Evolutionary conservation across 345 rosid genomes (phyloP).

Genomic region (Lepidium africanum): DNA sequence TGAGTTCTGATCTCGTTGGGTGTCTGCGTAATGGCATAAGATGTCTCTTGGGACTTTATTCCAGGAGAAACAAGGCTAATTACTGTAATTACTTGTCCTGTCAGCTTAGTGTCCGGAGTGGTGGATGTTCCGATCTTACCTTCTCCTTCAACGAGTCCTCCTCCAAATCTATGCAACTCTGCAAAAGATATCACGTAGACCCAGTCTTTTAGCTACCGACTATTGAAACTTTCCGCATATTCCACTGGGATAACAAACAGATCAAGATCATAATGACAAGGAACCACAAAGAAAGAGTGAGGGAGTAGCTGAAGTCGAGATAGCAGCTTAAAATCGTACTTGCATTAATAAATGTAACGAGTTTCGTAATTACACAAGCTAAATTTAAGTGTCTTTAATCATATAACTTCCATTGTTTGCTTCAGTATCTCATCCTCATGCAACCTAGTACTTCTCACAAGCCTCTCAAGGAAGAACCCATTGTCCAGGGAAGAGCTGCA

Average conservation of each 20-base stretch:
- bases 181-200: slow-evolving; percentile 7
- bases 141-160: slow-evolving; percentile 59
- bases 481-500: slow-evolving; percentile 52
- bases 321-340: too few relatives aligned
- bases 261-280: background rate
- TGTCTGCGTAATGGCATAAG: slow-evolving; percentile 43
- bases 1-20: slow-evolving; percentile 55
- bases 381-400: background rate
- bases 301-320: background rate
- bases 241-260: background rate
- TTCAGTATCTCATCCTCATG: background rate
- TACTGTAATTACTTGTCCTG: slow-evolving; percentile 39
- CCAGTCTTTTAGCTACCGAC: background rate
- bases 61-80: slow-evolving; percentile 42
- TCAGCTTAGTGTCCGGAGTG: slow-evolving; percentile 45
- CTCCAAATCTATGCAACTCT: slow-evolving; percentile 83
- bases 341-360: too few relatives aligned
- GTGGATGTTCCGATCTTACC: slow-evolving; percentile 43
- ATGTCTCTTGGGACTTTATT: slow-evolving; percentile 53
- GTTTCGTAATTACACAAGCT: background rate
- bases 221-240: background rate
- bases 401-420: background rate
- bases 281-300: background rate
- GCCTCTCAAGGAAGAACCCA: slow-evolving; percentile 41
- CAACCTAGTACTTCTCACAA: background rate